Conservation (phyloP, 345 rosid species). For the Melaleuca quinquenervia region DNA sequence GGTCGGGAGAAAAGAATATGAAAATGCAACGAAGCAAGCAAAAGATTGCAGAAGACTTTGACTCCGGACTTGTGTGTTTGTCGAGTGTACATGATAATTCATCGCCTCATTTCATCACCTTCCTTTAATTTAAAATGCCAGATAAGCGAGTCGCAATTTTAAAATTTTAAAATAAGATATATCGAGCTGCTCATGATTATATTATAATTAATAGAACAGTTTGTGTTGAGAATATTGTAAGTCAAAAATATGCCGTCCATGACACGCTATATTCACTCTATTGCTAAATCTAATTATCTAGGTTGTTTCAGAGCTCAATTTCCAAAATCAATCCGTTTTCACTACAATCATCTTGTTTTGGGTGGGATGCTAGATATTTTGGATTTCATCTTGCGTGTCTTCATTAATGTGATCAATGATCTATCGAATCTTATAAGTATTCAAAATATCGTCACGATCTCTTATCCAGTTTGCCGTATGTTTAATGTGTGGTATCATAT, state of each 20-base stretch:
- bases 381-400: neutral
- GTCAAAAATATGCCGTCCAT: neutral
- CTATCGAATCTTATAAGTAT: neutral
- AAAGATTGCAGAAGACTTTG: too few species aligned
- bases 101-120: neutral
- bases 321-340: neutral
- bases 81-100: too few species aligned
- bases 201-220: too few species aligned
- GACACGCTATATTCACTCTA: neutral
- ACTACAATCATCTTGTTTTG: neutral
- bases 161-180: neutral
- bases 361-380: neutral
- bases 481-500: neutral
- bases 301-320: neutral
- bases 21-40: too few species aligned
- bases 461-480: neutral
- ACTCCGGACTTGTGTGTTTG: neutral
- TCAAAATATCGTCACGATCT: neutral
- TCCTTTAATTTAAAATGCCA: too few species aligned
- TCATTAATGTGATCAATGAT: neutral
- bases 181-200: rapidly evolving
- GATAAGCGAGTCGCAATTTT: neutral
- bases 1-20: too few species aligned
- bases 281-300: neutral
- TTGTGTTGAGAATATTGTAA: neutral